Evolutionary conservation across 169 alveolate species (phyloP), one percentile per base, ranked within the genome.

Genomic region (Cyclospora cayetanensis): DNA sequence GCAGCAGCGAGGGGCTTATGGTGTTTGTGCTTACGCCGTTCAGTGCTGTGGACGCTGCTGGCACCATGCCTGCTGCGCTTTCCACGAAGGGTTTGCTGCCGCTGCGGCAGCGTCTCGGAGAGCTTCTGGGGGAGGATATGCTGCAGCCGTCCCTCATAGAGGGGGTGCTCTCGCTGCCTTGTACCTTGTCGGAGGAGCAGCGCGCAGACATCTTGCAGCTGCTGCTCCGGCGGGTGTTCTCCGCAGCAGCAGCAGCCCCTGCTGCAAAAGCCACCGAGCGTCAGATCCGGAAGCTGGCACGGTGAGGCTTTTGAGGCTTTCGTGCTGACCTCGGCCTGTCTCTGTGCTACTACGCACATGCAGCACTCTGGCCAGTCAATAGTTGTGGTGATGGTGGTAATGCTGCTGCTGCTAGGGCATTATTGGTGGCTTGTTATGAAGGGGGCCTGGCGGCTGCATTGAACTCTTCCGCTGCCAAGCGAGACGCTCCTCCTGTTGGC

Each of bases 141-240:
- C 85, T 74, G 65, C 85, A 74, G 85, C 85, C 85, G 22, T 74
- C n/a, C 31, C 35, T 74, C 2, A 42, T 42, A 2, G 85, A 74
- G n/a, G 34, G 85, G 7, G 85, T 74, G 11, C 4, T 74, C 2
- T 4, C 65, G 11, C 42, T 74, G 42, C 60, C 85, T 18, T 39
- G 25, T 0, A 4, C 85, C 20, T 43, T 74, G 2, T 39, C 55
- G 18, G 85, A 74, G 85, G 41, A 39, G 85, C 85, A 74, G 42
- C 31, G 85, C 11, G 85, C 85, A 74, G 65, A 39, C 4, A 39
- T 74, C 18, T 15, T 74, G 85, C 65, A 41, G 85, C 85, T 74
- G 85, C 65, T 74, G 85, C 85, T 74, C 65, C 85, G 85, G 42
- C 85, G 85, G 65, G n/a, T 74, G 65, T 37, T 41, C 65, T 35